phyloP scores from a whole-genome alignment of 768 basidiomycete species.

The Serendipita indica region DNA sequence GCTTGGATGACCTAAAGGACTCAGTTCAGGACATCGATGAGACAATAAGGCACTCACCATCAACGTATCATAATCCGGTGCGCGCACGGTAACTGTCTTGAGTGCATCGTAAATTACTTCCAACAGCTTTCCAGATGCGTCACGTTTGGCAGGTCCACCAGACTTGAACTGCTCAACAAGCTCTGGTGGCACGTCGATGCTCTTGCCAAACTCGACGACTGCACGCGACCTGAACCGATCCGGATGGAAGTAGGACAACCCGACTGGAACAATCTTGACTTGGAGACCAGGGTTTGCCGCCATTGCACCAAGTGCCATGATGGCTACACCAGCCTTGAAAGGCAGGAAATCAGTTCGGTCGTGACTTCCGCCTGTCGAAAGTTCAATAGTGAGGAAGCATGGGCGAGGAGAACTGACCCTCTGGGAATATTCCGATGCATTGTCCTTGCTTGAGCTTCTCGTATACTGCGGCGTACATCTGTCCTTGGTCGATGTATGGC shows the following conservation, averaged over 20 bases:
- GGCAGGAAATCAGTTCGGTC: slow-evolving; percentile 93
- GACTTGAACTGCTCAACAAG: slow-evolving; percentile 80
- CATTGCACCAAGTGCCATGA: slow-evolving; percentile 98
- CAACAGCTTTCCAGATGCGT: slow-evolving; percentile 78
- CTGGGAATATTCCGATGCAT: slow-evolving; percentile 93
- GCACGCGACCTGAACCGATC: slow-evolving; percentile 87
- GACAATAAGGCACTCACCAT: slow-evolving; percentile 49
- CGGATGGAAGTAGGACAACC: slow-evolving; percentile 55
- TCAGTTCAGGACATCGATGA: background rate
- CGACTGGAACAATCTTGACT: slow-evolving; percentile 74
- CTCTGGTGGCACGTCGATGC: slow-evolving; percentile 82
- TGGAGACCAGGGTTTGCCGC: slow-evolving; percentile 70
- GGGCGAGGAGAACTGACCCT: slow-evolving; percentile 40
- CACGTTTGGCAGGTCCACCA: slow-evolving; percentile 76
- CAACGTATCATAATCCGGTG: slow-evolving; percentile 93
- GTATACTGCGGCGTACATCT: slow-evolving; percentile 92
- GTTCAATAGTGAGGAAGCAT: slow-evolving; percentile 2
- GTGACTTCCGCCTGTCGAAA: slow-evolving; percentile 74
- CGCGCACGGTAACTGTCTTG: slow-evolving; percentile 90
- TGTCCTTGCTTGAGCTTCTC: slow-evolving; percentile 71
- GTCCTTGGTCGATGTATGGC: slow-evolving; percentile 82
- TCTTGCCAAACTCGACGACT: slow-evolving; percentile 90
- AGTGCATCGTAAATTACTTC: slow-evolving; percentile 84
- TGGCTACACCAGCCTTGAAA: slow-evolving; percentile 90
- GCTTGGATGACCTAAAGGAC: slow-evolving; percentile 76